Evolutionary conservation across 139 green algal genomes (phyloP).

Genomic region (Chlorella sp.): DNA sequence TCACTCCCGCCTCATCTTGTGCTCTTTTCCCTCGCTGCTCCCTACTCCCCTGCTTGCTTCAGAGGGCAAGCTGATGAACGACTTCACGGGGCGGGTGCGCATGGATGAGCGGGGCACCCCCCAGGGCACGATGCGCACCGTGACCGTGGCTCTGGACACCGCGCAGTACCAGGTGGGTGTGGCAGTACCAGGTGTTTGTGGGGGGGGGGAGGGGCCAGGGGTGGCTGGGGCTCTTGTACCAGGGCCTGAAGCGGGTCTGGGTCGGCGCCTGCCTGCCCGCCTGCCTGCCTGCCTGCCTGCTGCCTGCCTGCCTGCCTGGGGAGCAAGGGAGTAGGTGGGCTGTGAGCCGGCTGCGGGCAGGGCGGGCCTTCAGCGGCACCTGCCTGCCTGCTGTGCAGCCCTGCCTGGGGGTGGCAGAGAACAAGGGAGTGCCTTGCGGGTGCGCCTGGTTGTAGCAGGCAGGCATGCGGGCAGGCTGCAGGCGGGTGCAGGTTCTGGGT

Average conservation of each 20-base stretch:
- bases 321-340: no score
- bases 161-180: constrained; percentile 96
- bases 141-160: constrained; percentile 88
- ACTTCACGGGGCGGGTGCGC: constrained; percentile 88
- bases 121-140: constrained; percentile 76
- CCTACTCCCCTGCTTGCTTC: neutral
- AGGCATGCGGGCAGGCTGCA: no score
- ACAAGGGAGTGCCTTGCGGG: no score
- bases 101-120: constrained; percentile 61
- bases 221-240: no score
- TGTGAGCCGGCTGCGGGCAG: neutral
- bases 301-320: neutral
- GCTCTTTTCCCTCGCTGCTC: neutral
- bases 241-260: no score
- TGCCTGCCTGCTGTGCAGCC: no score
- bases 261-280: no score
- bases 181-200: constrained; percentile 18
- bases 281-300: no score
- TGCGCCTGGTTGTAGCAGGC: no score
- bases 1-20: neutral
- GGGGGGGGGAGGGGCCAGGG: neutral
- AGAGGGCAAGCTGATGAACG: constrained; percentile 90
- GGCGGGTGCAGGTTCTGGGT: no score
- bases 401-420: no score
- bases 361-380: no score